Evolutionary conservation across 1,139 yeast species (phyloP).

Genomic region (Diutina neorugosa): DNA sequence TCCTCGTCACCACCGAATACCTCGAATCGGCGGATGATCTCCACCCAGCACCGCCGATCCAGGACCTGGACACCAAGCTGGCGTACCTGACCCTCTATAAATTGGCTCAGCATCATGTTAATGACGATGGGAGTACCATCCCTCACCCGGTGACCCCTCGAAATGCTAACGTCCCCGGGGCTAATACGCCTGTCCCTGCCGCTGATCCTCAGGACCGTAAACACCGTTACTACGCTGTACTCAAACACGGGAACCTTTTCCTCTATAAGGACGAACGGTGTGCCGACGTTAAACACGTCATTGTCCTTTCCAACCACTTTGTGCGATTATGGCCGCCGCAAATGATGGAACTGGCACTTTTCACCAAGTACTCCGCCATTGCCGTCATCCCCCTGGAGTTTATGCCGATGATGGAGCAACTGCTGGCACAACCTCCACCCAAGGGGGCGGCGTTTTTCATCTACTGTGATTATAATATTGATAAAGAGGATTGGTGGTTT

Average conservation of each 20-base stretch:
- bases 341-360: constrained; percentile 60
- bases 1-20: constrained; percentile 71
- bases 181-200: constrained; percentile 6
- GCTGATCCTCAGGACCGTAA: constrained; percentile 22
- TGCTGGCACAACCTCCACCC: constrained; percentile 11
- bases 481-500: constrained; percentile 90
- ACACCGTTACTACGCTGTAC: constrained; percentile 53
- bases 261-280: constrained; percentile 60
- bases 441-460: constrained; percentile 54
- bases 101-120: constrained; percentile 24
- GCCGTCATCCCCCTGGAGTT: constrained; percentile 33
- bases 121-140: constrained; percentile 5
- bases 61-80: constrained; percentile 31
- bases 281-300: constrained; percentile 64
- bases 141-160: constrained; percentile 1
- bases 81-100: constrained; percentile 52
- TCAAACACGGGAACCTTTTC: constrained; percentile 79
- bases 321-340: constrained; percentile 82
- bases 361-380: constrained; percentile 69
- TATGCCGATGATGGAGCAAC: background rate
- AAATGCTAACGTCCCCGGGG: background rate
- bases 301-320: constrained; percentile 59
- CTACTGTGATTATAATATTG: constrained; percentile 64
- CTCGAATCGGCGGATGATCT: constrained; percentile 31
- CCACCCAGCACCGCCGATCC: constrained; percentile 11